phyloP scores from a whole-genome alignment of 2,329 filamentous ascomycete species.

The Colletotrichum australisinense region DNA sequence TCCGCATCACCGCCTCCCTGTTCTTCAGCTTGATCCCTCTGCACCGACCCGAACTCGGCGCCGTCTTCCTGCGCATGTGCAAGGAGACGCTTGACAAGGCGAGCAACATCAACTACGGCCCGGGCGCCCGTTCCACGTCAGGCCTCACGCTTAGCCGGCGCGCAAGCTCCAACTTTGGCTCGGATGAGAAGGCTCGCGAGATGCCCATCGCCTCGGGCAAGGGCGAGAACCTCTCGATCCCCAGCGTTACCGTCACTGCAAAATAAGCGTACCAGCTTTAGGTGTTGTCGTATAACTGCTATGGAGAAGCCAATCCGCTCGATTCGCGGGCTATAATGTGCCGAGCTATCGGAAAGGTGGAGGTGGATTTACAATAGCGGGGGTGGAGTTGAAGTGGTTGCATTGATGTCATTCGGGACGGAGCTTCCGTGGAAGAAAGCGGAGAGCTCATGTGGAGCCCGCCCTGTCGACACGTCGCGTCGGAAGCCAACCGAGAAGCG shows the following conservation, averaged over 20 bases:
- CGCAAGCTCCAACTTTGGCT: conserved; percentile 34
- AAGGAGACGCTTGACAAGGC: conserved; percentile 42
- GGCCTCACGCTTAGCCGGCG: conserved; percentile 28
- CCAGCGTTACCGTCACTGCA: conserved; percentile 25
- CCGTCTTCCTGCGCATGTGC: conserved; percentile 42
- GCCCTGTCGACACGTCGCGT: neutral
- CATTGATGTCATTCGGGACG: conserved; percentile 15
- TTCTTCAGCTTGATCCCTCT: conserved; percentile 45
- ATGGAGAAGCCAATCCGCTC: neutral
- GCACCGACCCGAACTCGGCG: conserved; percentile 41
- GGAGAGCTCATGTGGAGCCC: conserved; percentile 14
- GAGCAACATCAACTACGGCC: conserved; percentile 36
- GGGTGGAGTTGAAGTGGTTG: conserved; percentile 22
- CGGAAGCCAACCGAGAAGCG: neutral
- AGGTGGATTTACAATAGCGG: conserved; percentile 10
- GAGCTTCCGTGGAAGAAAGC: conserved; percentile 6
- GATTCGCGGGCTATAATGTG: neutral
- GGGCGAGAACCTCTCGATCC: conserved; percentile 24
- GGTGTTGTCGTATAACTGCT: neutral
- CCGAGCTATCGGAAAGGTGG: conserved; percentile 12
- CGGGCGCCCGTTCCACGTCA: conserved; percentile 30
- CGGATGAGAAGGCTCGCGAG: conserved; percentile 31
- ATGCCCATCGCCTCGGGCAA: conserved; percentile 28
- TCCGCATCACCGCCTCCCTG: conserved; percentile 44
- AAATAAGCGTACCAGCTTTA: neutral